Evolutionary conservation across 108 stramenopile genomes (phyloP).

Genomic region (Skeletonema grethae): DNA sequence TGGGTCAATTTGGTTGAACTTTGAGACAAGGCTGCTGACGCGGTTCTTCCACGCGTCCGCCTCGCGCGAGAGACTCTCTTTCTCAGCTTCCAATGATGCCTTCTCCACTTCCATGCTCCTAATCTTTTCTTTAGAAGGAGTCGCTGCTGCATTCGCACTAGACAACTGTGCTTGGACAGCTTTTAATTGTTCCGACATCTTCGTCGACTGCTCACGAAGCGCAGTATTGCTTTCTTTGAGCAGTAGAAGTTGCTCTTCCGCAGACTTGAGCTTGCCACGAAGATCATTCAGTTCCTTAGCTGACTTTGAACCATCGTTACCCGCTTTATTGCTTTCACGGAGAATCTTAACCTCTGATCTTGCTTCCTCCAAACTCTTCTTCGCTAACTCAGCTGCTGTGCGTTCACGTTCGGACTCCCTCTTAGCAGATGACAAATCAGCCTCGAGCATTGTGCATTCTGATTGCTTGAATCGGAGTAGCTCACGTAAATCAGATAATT

Average conservation of each 20-base stretch:
- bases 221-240: conserved; percentile 80
- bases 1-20: conserved; percentile 91
- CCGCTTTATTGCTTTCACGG: conserved; percentile 22
- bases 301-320: conserved; percentile 17
- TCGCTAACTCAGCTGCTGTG: conserved; percentile 65
- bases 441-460: conserved; percentile 77
- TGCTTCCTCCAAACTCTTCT: conserved; percentile 79
- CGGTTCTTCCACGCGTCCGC: conserved; percentile 84
- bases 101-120: conserved; percentile 63
- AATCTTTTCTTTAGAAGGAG: conserved; percentile 51
- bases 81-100: conserved; percentile 73
- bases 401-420: conserved; percentile 79
- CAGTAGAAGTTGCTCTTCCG: conserved; percentile 70
- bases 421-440: conserved; percentile 73
- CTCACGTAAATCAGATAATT: conserved; percentile 75
- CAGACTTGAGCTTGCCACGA: conserved; percentile 49
- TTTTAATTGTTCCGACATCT: conserved; percentile 39
- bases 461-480: conserved; percentile 79
- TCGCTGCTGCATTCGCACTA: conserved; percentile 40
- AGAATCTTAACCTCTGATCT: conserved; percentile 71
- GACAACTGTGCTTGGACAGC: conserved; percentile 48
- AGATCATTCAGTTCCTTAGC: conserved; percentile 25
- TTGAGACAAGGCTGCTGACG: conserved; percentile 80
- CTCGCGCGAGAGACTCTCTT: conserved; percentile 79
- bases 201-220: conserved; percentile 70